Conservation (phyloP, 2,329 filamentous ascomycete genomes). For the Scorias spongiosa region DNA sequence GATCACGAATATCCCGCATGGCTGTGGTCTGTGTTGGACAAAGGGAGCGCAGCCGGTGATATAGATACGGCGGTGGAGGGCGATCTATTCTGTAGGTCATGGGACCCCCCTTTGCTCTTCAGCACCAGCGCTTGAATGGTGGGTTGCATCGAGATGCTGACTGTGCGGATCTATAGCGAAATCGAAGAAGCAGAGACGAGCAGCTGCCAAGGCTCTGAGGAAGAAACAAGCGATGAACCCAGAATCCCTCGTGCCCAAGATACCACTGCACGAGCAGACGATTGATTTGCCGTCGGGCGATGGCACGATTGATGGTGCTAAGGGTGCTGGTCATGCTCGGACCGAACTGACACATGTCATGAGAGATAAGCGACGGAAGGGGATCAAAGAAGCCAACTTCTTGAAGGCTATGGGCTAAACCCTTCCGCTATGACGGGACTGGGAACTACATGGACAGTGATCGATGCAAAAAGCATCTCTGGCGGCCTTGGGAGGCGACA, state of each 20-base stretch:
- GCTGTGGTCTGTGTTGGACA: constrained; percentile 59
- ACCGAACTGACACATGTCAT: constrained; percentile 53
- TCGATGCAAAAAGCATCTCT: too few relatives aligned
- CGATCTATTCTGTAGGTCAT: constrained; percentile 63
- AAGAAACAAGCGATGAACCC: constrained; percentile 51
- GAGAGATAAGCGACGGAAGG: constrained; percentile 57
- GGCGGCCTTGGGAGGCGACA: too few relatives aligned
- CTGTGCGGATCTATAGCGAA: constrained; percentile 41
- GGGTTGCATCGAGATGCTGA: background rate
- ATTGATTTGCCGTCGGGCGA: constrained; percentile 51
- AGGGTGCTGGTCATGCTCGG: constrained; percentile 36
- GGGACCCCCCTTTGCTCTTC: background rate
- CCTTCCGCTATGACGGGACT: background rate
- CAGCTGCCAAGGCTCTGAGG: constrained; percentile 51
- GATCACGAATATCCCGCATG: constrained; percentile 68
- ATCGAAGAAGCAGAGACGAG: constrained; percentile 64
- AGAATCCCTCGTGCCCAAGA: constrained; percentile 44
- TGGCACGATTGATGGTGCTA: constrained; percentile 31
- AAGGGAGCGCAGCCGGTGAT: constrained; percentile 36
- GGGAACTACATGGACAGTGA: too few relatives aligned
- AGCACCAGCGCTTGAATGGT: background rate
- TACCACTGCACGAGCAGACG: constrained; percentile 63
- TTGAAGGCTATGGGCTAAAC: constrained; percentile 54
- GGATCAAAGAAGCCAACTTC: constrained; percentile 78
- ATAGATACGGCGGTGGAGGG: constrained; percentile 41